These are phyloP conservation scores for Medicago arabica DNA, from an alignment of 306 rosid genomes.

Conservation along the genomic window DNA sequence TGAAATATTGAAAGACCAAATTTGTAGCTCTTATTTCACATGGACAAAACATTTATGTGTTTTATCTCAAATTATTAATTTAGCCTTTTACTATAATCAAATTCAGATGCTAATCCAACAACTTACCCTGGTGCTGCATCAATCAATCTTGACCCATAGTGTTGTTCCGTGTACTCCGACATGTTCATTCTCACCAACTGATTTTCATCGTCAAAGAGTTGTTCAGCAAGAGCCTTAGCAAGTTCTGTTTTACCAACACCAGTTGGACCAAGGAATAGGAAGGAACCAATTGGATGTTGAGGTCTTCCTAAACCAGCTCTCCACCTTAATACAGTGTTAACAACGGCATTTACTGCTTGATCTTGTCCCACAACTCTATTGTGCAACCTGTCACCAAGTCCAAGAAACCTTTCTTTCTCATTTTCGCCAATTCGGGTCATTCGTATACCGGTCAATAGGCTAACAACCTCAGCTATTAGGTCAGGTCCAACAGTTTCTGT, in stretches of 20 bases:
- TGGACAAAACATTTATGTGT: too few species aligned
- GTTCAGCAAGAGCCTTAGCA: conserved; percentile 91
- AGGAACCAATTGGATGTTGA: conserved; percentile 89
- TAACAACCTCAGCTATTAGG: conserved; percentile 84
- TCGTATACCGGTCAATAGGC: conserved; percentile 92
- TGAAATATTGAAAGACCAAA: too few species aligned
- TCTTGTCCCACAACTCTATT: conserved; percentile 87
- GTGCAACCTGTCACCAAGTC: conserved; percentile 83
- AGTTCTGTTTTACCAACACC: conserved; percentile 99
- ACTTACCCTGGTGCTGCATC: conserved; percentile 98
- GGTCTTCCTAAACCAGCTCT: conserved; percentile 88
- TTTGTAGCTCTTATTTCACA: too few species aligned
- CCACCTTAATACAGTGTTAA: conserved; percentile 81
- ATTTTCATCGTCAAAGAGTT: conserved; percentile 81
- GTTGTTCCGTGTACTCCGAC: conserved; percentile 96
- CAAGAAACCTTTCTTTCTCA: conserved; percentile 72
- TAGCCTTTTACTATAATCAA: too few species aligned
- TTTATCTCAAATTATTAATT: too few species aligned
- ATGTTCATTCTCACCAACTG: conserved; percentile 78
- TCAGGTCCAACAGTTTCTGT: conserved; percentile 89
- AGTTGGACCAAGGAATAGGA: conserved; percentile 86
- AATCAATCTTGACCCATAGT: conserved; percentile 77
- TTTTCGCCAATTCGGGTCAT: conserved; percentile 89
- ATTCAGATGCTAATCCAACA: neutral
- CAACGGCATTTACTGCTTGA: conserved; percentile 78